Percentiles rank a stretch among this genome's conserved stretches.
Conservation (phyloP, 73 alveolate species). For the Paramecium bursaria region DNA sequence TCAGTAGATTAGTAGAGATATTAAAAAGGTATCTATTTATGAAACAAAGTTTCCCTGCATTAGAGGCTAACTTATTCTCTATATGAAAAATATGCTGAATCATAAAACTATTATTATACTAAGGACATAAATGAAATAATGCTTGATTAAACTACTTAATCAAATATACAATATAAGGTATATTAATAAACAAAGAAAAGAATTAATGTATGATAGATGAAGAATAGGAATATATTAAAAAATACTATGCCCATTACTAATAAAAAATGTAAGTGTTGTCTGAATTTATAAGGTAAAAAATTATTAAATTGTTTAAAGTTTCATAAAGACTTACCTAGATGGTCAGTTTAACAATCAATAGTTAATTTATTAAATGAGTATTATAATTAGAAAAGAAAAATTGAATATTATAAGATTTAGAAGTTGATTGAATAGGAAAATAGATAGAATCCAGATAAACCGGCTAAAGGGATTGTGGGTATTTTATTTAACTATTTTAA, state of each 20-base stretch:
- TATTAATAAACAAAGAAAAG: not conserved
- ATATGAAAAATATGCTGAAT: conserved; percentile 65
- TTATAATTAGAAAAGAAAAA: conserved; percentile 53
- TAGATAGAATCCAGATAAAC: conserved; percentile 61
- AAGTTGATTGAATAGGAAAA: conserved; percentile 63
- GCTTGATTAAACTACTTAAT: conserved; percentile 50
- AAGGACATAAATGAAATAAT: conserved; percentile 69
- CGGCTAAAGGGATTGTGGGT: conserved; percentile 71
- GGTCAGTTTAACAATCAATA: conserved; percentile 45
- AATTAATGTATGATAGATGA: conserved; percentile 44
- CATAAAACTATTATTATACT: conserved; percentile 67
- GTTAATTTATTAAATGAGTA: conserved; percentile 64
- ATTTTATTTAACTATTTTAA: no score
- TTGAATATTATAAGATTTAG: conserved; percentile 61
- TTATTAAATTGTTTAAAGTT: not conserved
- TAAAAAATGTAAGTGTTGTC: conserved; percentile 57
- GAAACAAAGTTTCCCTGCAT: conserved; percentile 58
- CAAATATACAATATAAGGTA: conserved; percentile 54
- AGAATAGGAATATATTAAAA: conserved; percentile 63
- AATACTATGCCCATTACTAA: conserved; percentile 8
- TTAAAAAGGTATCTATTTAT: conserved; percentile 33
- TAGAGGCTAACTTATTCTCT: conserved; percentile 57
- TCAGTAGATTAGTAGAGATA: not conserved
- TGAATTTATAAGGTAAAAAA: conserved; percentile 61
- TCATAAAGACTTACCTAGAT: conserved; percentile 68